Conservation (phyloP, 148 eudicot species). For the Diospyros kaki region DNA sequence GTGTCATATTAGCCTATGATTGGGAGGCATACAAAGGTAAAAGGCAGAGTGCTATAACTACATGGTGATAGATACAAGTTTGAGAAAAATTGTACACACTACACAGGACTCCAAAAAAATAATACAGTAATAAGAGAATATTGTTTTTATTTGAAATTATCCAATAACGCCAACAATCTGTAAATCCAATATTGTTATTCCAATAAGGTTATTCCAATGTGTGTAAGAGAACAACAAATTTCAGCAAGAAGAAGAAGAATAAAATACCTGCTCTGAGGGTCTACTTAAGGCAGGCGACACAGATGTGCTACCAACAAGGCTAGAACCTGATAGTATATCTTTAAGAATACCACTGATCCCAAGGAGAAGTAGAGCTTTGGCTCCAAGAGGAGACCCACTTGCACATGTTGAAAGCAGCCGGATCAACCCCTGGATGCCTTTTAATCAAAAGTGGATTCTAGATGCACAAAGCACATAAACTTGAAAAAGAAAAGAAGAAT, state of each 20-base stretch:
- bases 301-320: constrained; percentile 74
- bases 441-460: constrained; percentile 12
- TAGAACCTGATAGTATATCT: constrained; percentile 85
- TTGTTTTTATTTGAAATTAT: too few relatives aligned
- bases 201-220: too few relatives aligned
- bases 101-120: too few relatives aligned
- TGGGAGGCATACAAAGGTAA: too few relatives aligned
- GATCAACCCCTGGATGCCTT: constrained; percentile 66
- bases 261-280: constrained; percentile 90
- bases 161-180: too few relatives aligned
- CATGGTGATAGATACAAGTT: too few relatives aligned
- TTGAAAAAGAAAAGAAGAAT: not conserved
- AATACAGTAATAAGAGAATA: too few relatives aligned
- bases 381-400: constrained; percentile 88
- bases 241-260: constrained; percentile 4
- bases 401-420: constrained; percentile 95
- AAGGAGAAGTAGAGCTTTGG: constrained; percentile 81
- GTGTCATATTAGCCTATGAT: too few relatives aligned
- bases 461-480: not conserved
- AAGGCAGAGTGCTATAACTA: too few relatives aligned
- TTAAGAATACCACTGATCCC: constrained; percentile 88
- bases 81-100: too few relatives aligned
- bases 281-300: constrained; percentile 87
- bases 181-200: too few relatives aligned
- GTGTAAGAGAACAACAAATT: too few relatives aligned